Percentiles rank a stretch among this genome's conserved stretches.
phyloP scores from a whole-genome alignment of 108 stramenopile species.

The Schizochytrium sp. region DNA sequence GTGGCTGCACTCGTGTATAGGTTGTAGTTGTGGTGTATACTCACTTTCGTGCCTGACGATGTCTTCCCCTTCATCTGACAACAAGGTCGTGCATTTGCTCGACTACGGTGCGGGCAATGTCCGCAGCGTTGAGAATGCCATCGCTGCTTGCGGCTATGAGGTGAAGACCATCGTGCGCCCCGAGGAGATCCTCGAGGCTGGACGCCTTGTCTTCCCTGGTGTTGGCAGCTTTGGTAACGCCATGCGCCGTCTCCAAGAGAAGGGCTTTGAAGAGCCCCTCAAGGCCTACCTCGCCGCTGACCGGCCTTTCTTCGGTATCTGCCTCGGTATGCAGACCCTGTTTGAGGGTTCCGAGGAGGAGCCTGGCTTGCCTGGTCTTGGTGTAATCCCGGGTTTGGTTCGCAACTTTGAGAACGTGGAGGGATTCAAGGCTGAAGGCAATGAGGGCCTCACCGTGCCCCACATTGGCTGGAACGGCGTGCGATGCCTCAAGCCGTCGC shows the following conservation, averaged over 20 bases:
- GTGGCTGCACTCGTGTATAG: no score
- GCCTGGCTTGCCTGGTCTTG: constrained; percentile 84
- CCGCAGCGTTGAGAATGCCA: constrained; percentile 84
- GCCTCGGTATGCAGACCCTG: constrained; percentile 97
- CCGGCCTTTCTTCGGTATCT: constrained; percentile 95
- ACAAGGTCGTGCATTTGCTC: constrained; percentile 67
- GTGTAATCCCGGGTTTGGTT: constrained; percentile 91
- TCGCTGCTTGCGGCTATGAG: constrained; percentile 84
- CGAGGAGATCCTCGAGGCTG: constrained; percentile 84
- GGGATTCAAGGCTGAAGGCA: constrained; percentile 48
- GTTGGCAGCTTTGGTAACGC: constrained; percentile 88
- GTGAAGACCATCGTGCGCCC: constrained; percentile 85
- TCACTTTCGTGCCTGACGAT: neutral
- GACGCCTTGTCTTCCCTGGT: constrained; percentile 93
- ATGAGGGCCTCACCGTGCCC: constrained; percentile 82
- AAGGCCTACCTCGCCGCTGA: constrained; percentile 73
- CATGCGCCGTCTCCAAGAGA: constrained; percentile 72
- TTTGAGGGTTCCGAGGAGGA: constrained; percentile 92
- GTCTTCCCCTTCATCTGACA: neutral
- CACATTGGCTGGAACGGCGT: constrained; percentile 99
- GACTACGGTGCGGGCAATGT: constrained; percentile 99
- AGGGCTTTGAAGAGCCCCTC: constrained; percentile 86
- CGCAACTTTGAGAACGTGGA: constrained; percentile 77
- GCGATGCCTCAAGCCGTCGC: constrained; percentile 81
- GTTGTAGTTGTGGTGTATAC: no score